Percentiles rank a stretch among this genome's conserved stretches.
Evolutionary conservation across 2,329 filamentous ascomycete species (phyloP).

Genomic region (Alternaria incomplexa): DNA sequence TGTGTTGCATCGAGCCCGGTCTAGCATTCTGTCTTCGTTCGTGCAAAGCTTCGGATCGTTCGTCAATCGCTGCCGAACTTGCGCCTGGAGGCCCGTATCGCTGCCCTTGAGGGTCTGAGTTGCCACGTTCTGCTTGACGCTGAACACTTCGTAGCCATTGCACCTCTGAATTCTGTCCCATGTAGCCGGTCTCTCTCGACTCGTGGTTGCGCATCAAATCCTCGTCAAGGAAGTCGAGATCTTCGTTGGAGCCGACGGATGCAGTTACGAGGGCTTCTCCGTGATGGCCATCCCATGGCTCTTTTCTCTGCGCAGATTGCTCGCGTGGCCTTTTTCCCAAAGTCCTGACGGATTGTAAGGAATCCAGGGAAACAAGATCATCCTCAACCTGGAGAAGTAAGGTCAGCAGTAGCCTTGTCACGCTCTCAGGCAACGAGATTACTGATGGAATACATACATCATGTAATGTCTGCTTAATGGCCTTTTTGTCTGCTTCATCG

Average conservation of each 20-base stretch:
- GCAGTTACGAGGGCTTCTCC: slow-evolving; percentile 31
- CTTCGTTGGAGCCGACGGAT: slow-evolving; percentile 38
- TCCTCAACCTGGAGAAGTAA: slow-evolving; percentile 20
- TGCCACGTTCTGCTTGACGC: slow-evolving; percentile 22
- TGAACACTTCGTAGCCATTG: slow-evolving; percentile 43
- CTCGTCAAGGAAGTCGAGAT: slow-evolving; percentile 37
- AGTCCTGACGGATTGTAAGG: not conserved
- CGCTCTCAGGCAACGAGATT: too few species aligned
- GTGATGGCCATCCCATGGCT: not conserved
- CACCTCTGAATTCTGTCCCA: slow-evolving; percentile 44
- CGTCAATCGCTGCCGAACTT: slow-evolving; percentile 7
- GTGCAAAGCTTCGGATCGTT: slow-evolving; percentile 26
- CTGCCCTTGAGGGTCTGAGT: slow-evolving; percentile 11
- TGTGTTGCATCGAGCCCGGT: slow-evolving; percentile 17
- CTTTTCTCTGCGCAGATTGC: not conserved
- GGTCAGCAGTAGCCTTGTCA: not conserved
- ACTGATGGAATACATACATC: slow-evolving; percentile 21
- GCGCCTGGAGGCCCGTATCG: slow-evolving; percentile 29
- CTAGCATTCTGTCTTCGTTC: slow-evolving; percentile 17
- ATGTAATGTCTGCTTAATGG: slow-evolving; percentile 24
- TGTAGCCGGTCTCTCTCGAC: slow-evolving; percentile 41
- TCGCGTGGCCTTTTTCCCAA: slow-evolving; percentile 24
- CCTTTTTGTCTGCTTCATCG: slow-evolving; percentile 18
- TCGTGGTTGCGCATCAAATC: slow-evolving; percentile 36
- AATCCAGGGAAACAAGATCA: slow-evolving; percentile 16